Base-by-base conservation (phyloP, 202 grass and related monocot species). In the Setaria viridis region DNA sequence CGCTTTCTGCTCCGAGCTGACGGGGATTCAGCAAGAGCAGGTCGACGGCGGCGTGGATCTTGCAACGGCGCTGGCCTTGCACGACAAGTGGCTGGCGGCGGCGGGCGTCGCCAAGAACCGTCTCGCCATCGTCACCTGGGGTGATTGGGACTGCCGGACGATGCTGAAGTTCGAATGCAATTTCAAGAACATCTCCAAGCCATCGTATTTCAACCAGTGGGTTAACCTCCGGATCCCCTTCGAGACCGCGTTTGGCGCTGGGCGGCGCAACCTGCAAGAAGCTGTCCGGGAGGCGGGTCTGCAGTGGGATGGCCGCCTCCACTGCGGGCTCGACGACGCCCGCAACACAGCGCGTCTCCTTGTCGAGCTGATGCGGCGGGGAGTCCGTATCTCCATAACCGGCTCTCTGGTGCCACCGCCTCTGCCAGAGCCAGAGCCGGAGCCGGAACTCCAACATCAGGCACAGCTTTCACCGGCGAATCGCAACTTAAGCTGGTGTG, bases 91-190 rank as follows among this genome's bases (percentile, higher is more conserved):
- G 90, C 55, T 86, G 46, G 16, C 9, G 7, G 49, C 30, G 3
- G 25, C 9, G 6, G 58, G 85, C 54, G 51, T 42, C 19, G 13
- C 66, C 54, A 73, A n/a, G 72, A 25, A 71, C 12, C 13, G 49
- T 2, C 73, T 91, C 72, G 86, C 78, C 50, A 65, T 91, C 12
- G 82, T 88, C 1, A 91, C 82, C 6, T 91, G 86, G 89, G 48
- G 56, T 10, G 53, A 85, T 6, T 88, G 83, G 74, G 90, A 86
- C 43, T 89, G 74, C 54, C 19, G 53, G 13, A 81, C 72, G 0
- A 88, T 92, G 86, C 85, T 92, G 89, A 67, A 20, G 77, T 46
- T 46, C 43, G 47, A 48, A 13, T 48, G 47, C 47, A 48, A 3
- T 1, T 48, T 48, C 47, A 48, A 48, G 47, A 2, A 8, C 2